Evolutionary conservation across 345 rosid species (phyloP), one percentile per base, ranked within the genome.

Genomic region (Melastoma malabathricum): DNA sequence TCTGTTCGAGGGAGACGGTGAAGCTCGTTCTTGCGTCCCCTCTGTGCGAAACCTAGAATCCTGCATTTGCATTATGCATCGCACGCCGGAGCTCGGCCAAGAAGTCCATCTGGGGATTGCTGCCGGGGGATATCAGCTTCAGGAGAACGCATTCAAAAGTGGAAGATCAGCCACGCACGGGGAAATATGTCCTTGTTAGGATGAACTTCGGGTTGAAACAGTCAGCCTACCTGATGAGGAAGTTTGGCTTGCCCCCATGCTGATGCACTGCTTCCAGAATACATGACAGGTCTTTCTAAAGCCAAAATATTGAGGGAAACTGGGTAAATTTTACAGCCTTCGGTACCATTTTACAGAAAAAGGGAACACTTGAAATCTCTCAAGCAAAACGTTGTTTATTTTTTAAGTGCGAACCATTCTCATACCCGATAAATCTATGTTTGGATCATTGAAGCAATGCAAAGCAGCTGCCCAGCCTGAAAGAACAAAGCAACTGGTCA

Each of bases 401-500:
- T 5, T 5, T 45, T 13, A 16, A 57, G 25, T 31, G 18, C 44
- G 39, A 41, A 20, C 31, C 44, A 16, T 46, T 56, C 57, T 59
- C 51, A 25, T 73, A 89, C 97, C 94, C 56, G 94, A 81, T 73
- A 65, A 63, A 59, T 86, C 90, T 65, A 79, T 50, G 1, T 77
- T 58, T 44, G 70, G 31, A 61, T 83, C 83, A 61, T 78, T 65
- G 74, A 64, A 83, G 18, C 27, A 59, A 48, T 58, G 63, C 67
- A 79, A 59, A 60, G 67, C 82, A 69, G 65, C 59, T 54, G 73
- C 76, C 88, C 94, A 81, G 46, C 97, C 97, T 89, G 84, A 71
- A 71, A 47, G 16, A 12, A 13, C 38, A 46, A 47, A 25, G 13
- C n/a, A 7, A 31, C 38, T 1, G 7, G 38, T 31, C 38, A 34